A percentile compares a stretch with the other conserved stretches of the same genome.
Evolutionary conservation across 352 stramenopile species (phyloP).

Genomic region (Pseudoperonospora humuli): DNA sequence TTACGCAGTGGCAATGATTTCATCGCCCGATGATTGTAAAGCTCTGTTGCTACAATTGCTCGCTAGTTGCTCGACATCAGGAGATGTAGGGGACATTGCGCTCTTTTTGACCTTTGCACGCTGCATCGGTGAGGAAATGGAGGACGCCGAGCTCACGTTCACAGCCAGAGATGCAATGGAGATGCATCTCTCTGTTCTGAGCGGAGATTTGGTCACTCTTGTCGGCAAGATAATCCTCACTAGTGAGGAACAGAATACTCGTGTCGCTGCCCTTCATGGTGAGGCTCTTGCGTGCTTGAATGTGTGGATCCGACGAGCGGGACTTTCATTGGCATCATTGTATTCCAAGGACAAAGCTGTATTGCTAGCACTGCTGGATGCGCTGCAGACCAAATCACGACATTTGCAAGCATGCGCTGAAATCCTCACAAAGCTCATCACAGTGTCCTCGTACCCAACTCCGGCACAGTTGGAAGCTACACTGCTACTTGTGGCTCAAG

Average conservation of each 20-base stretch:
- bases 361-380: constrained; percentile 36
- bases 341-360: constrained; percentile 34
- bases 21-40: constrained; percentile 43
- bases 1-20: constrained; percentile 49
- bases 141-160: constrained; percentile 53
- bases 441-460: constrained; percentile 48
- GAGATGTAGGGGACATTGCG: constrained; percentile 26
- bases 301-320: constrained; percentile 49
- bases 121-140: constrained; percentile 61
- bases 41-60: constrained; percentile 30
- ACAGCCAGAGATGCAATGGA: constrained; percentile 59
- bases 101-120: constrained; percentile 52
- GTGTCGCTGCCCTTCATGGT: constrained; percentile 31
- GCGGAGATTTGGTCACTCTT: constrained; percentile 33
- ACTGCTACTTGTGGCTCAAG: constrained; percentile 32
- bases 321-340: constrained; percentile 44
- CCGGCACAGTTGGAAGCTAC: constrained; percentile 36
- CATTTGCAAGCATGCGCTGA: constrained; percentile 41
- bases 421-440: constrained; percentile 53
- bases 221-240: constrained; percentile 44
- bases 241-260: constrained; percentile 19
- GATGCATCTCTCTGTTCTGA: constrained; percentile 35
- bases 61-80: constrained; percentile 12
- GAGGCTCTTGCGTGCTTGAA: constrained; percentile 52
- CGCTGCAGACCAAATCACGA: constrained; percentile 38